Conservation (phyloP, 2,329 filamentous ascomycete genomes). For the Xylariales sp. region DNA sequence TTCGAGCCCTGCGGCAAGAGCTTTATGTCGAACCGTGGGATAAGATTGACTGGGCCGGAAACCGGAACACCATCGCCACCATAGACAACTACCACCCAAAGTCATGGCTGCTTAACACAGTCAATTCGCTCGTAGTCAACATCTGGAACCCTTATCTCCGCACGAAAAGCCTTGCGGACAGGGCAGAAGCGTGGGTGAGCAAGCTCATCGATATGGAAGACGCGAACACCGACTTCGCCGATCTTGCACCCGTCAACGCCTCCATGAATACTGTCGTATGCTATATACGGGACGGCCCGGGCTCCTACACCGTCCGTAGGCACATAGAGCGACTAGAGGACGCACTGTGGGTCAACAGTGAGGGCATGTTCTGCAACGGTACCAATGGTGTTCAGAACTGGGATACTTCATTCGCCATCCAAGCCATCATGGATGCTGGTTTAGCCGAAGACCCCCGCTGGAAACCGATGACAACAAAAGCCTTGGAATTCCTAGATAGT, state of each 20-base stretch:
- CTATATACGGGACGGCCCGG: conserved; percentile 79
- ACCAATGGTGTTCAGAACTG: conserved; percentile 98
- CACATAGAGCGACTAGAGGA: conserved; percentile 82
- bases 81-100: conserved; percentile 93
- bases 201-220: conserved; percentile 87
- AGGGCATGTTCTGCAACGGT: conserved; percentile 92
- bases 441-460: conserved; percentile 74
- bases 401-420: conserved; percentile 90
- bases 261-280: conserved; percentile 87
- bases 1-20: conserved; percentile 70
- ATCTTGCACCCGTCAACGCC: conserved; percentile 83
- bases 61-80: conserved; percentile 78
- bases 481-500: conserved; percentile 79
- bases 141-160: conserved; percentile 79
- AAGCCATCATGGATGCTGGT: conserved; percentile 74
- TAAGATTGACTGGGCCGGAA: conserved; percentile 68
- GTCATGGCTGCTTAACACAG: conserved; percentile 70
- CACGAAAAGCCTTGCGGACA: conserved; percentile 57
- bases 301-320: conserved; percentile 64
- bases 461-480: conserved; percentile 77
- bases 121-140: conserved; percentile 75
- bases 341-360: conserved; percentile 84
- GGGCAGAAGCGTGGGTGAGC: conserved; percentile 77
- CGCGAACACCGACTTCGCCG: conserved; percentile 82
- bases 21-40: conserved; percentile 76